These are phyloP conservation scores for Lithocarpus polystachyus DNA, from an alignment of 306 rosid genomes.

Conservation along the genomic window DNA sequence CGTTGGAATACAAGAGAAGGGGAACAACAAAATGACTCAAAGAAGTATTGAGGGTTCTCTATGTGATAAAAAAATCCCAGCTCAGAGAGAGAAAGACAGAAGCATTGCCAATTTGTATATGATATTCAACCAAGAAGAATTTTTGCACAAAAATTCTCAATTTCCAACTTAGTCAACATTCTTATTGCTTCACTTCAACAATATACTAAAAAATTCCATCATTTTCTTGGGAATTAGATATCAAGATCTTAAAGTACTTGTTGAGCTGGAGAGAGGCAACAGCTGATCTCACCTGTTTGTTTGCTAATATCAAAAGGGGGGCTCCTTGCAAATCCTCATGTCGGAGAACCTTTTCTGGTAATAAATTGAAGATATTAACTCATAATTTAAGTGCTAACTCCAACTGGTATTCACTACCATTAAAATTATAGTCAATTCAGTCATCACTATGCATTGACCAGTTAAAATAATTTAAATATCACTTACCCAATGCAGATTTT, in stretches of 20 bases:
- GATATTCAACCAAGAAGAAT: not conserved
- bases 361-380: constrained; percentile 29
- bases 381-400: constrained; percentile 18
- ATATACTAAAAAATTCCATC: not conserved
- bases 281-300: constrained; percentile 76
- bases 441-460: constrained; percentile 2
- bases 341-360: constrained; percentile 87
- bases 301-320: constrained; percentile 87
- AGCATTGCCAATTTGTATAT: not conserved
- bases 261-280: not conserved
- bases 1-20: not conserved
- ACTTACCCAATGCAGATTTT: constrained; percentile 94
- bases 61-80: not conserved
- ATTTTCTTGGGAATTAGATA: not conserved
- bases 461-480: constrained; percentile 27
- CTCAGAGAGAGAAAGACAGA: not conserved
- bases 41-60: not conserved
- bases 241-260: not conserved
- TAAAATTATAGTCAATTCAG: constrained; percentile 15
- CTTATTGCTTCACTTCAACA: not conserved
- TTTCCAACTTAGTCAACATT: not conserved
- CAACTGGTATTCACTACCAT: constrained; percentile 3
- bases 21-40: not conserved
- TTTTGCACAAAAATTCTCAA: not conserved
- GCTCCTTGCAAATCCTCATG: constrained; percentile 99